Percentiles rank a stretch among this genome's conserved stretches.
These are phyloP conservation scores for Lipomyces starkeyi DNA, from an alignment of 805 yeast genomes.

Conservation along the genomic window DNA sequence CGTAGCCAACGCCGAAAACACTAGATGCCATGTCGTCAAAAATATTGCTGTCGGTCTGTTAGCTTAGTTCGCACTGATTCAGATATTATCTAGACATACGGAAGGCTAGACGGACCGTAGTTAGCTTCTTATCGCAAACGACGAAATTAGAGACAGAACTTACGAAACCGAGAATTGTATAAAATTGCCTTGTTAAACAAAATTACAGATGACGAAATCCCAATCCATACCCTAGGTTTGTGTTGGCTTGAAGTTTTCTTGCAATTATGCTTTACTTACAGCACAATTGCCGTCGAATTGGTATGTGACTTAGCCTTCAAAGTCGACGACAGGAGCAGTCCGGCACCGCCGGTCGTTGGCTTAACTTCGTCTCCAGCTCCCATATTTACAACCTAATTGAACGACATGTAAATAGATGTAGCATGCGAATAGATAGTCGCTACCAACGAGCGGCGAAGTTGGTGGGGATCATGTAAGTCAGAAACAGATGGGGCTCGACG, in stretches of 20 bases:
- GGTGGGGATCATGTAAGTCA: not conserved
- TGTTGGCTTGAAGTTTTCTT: not conserved
- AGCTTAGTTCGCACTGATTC: not conserved
- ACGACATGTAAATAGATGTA: not conserved
- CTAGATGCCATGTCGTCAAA: slow-evolving; percentile 41
- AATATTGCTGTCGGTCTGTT: slow-evolving; percentile 31
- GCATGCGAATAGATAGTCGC: not conserved
- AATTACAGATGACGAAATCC: slow-evolving; percentile 37
- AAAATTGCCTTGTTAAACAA: slow-evolving; percentile 37
- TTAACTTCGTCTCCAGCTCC: not conserved
- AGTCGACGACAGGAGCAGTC: slow-evolving; percentile 11
- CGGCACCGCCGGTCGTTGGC: slow-evolving; percentile 10
- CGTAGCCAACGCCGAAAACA: slow-evolving; percentile 39
- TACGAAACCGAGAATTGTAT: slow-evolving; percentile 29
- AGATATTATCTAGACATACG: slow-evolving; percentile 19
- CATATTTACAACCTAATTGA: not conserved
- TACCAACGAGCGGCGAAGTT: not conserved
- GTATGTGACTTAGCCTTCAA: not conserved
- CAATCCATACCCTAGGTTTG: slow-evolving; percentile 35
- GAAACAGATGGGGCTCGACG: not conserved
- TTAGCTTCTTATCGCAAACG: not conserved
- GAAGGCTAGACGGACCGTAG: slow-evolving; percentile 14
- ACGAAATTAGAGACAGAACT: not conserved
- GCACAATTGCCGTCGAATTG: slow-evolving; percentile 7
- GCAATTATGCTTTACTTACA: slow-evolving; percentile 8